Percentiles rank a stretch among this genome's conserved stretches.
Conservation (phyloP, 139 green algal genomes). For the Pleodorina starrii region DNA sequence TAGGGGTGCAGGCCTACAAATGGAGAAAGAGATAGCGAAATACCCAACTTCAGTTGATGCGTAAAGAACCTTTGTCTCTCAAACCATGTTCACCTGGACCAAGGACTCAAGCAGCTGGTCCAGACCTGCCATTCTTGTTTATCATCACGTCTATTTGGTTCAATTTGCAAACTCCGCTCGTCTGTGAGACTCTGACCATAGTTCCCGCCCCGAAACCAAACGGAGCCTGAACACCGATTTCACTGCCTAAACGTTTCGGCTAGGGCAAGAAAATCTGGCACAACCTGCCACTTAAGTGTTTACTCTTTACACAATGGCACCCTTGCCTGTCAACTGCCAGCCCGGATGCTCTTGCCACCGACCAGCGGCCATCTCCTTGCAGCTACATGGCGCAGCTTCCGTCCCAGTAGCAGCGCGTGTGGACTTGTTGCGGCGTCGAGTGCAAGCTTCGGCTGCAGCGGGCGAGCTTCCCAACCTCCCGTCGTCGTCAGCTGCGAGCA, state of each 20-base stretch:
- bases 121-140: neutral
- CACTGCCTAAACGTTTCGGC: too few relatives aligned
- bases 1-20: conserved; percentile 21
- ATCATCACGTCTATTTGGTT: neutral
- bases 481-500: neutral
- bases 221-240: too few relatives aligned
- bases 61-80: neutral
- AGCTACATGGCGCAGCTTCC: neutral
- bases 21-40: neutral
- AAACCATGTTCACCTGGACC: neutral
- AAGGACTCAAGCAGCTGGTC: neutral
- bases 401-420: neutral
- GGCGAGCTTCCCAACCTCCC: neutral
- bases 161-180: neutral
- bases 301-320: too few relatives aligned
- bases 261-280: too few relatives aligned
- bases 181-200: too few relatives aligned
- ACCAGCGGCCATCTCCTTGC: neutral
- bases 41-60: neutral
- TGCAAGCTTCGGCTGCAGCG: conserved; percentile 11
- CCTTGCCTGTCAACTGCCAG: neutral
- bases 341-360: neutral
- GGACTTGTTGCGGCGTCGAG: neutral
- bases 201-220: neutral
- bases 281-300: too few relatives aligned